Evolutionary conservation across 306 rosid species (phyloP).

Genomic region (Fragaria vesca): DNA sequence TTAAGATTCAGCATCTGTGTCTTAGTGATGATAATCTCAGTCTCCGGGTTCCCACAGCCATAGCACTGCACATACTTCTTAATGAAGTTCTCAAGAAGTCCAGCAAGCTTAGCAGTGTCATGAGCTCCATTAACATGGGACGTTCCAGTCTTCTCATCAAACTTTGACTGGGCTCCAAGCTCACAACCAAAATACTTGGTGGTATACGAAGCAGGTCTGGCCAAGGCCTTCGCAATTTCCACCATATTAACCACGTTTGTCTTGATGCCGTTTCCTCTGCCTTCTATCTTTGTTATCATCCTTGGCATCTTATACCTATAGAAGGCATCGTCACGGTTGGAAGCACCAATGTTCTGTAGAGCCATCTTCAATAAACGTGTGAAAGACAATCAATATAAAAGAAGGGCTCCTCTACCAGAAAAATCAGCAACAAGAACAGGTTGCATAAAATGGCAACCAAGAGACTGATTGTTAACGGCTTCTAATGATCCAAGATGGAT

Average conservation of each 20-base stretch:
- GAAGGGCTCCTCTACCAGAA: slow-evolving; percentile 12
- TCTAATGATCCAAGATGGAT: slow-evolving; percentile 41
- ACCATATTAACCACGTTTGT: slow-evolving; percentile 79
- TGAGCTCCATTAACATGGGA: slow-evolving; percentile 77
- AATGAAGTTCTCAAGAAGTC: slow-evolving; percentile 73
- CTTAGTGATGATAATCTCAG: slow-evolving; percentile 67
- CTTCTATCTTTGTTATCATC: slow-evolving; percentile 79
- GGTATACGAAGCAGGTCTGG: slow-evolving; percentile 76
- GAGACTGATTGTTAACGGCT: slow-evolving; percentile 13
- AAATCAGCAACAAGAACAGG: slow-evolving; percentile 24
- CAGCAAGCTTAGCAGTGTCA: slow-evolving; percentile 78
- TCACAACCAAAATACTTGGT: slow-evolving; percentile 80
- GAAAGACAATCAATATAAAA: slow-evolving; percentile 8
- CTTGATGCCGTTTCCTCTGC: slow-evolving; percentile 86
- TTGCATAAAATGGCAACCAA: slow-evolving; percentile 38
- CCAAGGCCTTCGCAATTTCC: slow-evolving; percentile 83
- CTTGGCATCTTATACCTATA: slow-evolving; percentile 93
- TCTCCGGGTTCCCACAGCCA: slow-evolving; percentile 83
- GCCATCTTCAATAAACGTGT: slow-evolving; percentile 46
- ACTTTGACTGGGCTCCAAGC: slow-evolving; percentile 84
- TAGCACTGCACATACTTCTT: slow-evolving; percentile 85
- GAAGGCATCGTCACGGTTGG: slow-evolving; percentile 84
- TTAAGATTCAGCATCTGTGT: slow-evolving; percentile 70
- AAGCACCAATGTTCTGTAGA: slow-evolving; percentile 76
- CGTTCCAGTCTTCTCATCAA: slow-evolving; percentile 74